These are phyloP conservation scores for Fusarium annulatum DNA, from an alignment of 2,329 filamentous ascomycete genomes.

Conservation along the genomic window DNA sequence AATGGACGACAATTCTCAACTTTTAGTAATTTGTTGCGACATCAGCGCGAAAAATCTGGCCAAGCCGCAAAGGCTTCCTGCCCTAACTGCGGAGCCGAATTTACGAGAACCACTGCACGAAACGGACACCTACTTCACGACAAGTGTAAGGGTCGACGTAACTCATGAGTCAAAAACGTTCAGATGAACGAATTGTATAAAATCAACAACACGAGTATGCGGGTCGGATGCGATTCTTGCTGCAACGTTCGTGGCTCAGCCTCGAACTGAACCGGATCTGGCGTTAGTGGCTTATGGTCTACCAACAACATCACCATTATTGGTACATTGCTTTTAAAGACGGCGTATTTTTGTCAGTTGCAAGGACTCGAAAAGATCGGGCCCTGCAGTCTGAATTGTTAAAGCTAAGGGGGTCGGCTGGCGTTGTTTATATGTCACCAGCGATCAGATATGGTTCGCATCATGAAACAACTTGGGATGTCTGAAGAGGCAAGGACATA, in stretches of 20 bases:
- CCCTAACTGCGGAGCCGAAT: conserved; percentile 91
- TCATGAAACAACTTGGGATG: conserved; percentile 38
- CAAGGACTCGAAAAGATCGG: conserved; percentile 14
- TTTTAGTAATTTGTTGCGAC: conserved; percentile 92
- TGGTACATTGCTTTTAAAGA: conserved; percentile 33
- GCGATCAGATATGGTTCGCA: conserved; percentile 33
- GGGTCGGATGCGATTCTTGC: conserved; percentile 27
- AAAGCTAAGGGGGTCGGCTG: conserved; percentile 25
- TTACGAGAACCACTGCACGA: conserved; percentile 86
- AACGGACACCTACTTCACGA: conserved; percentile 89
- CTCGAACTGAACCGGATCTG: conserved; percentile 31
- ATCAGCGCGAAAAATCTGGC: conserved; percentile 94
- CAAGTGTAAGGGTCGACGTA: conserved; percentile 81
- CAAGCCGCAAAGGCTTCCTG: conserved; percentile 90
- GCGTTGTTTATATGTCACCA: conserved; percentile 24
- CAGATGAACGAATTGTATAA: conserved; percentile 8
- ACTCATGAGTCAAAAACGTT: conserved; percentile 34
- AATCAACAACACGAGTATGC: conserved; percentile 20
- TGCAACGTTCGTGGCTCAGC: conserved; percentile 37
- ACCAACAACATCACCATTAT: conserved; percentile 29
- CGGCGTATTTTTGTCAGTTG: conserved; percentile 37
- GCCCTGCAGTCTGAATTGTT: conserved; percentile 24
- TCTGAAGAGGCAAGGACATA: conserved; percentile 22
- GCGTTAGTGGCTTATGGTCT: conserved; percentile 23
- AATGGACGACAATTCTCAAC: conserved; percentile 96